These are phyloP conservation scores for Talaromyces sp. DNA, from an alignment of 2,329 filamentous ascomycete genomes.

Conservation along the genomic window DNA sequence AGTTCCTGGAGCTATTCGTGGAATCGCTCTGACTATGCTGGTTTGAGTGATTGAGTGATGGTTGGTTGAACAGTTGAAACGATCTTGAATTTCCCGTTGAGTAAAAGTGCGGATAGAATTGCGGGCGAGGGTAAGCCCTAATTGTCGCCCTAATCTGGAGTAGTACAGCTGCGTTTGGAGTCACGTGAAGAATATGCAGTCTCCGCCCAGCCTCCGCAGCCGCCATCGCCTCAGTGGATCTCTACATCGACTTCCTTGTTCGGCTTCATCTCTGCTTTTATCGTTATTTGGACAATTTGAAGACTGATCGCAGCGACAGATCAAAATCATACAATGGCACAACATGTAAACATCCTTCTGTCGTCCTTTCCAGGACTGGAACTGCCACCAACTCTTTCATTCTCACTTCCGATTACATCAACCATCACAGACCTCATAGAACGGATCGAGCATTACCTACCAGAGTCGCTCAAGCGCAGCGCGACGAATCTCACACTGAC, in stretches of 20 bases:
- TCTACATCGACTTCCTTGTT: background rate
- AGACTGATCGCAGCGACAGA: background rate
- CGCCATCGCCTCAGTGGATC: conserved; percentile 4
- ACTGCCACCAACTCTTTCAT: conserved; percentile 73
- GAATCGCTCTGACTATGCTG: conserved; percentile 51
- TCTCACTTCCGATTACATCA: conserved; percentile 65
- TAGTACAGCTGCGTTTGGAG: background rate
- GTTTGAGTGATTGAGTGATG: conserved; percentile 25
- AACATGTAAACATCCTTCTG: conserved; percentile 73
- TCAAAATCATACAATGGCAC: conserved; percentile 47
- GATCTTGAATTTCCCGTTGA: conserved; percentile 24
- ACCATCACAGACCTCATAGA: conserved; percentile 65
- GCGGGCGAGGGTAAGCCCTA: conserved; percentile 19
- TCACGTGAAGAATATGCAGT: conserved; percentile 7
- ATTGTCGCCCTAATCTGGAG: conserved; percentile 1
- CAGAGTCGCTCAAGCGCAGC: conserved; percentile 57
- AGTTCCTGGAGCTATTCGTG: conserved; percentile 52
- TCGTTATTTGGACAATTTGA: background rate
- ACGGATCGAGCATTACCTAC: conserved; percentile 53
- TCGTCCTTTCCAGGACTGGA: conserved; percentile 79
- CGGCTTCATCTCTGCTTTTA: background rate
- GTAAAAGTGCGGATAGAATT: conserved; percentile 34
- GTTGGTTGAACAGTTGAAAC: conserved; percentile 30
- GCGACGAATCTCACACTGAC: conserved; percentile 66
- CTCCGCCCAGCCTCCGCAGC: background rate